Evolutionary conservation across 805 yeast species (phyloP).

Genomic region (Wickerhamomyces canadensis): DNA sequence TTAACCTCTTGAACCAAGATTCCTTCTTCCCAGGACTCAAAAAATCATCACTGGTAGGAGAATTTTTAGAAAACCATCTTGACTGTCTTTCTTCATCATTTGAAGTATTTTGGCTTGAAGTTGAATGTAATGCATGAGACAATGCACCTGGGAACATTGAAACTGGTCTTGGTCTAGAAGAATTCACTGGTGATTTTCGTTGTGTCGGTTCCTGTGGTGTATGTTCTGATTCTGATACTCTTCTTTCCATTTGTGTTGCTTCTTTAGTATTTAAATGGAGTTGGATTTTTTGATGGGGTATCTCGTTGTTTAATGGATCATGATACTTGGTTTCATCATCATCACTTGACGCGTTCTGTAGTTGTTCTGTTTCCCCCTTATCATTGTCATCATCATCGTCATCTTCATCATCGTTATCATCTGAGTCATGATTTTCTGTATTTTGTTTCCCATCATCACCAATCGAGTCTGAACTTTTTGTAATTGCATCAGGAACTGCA

Average conservation of each 20-base stretch:
- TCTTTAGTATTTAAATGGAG: too few relatives aligned
- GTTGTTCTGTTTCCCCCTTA: too few relatives aligned
- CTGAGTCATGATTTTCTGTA: conserved; percentile 5
- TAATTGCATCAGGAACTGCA: conserved; percentile 33
- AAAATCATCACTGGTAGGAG: conserved; percentile 9
- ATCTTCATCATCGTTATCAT: conserved; percentile 2
- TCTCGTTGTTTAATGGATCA: neutral
- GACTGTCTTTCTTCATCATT: conserved; percentile 26
- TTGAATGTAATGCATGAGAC: neutral
- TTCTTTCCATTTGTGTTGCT: neutral
- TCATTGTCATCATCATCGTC: too few relatives aligned
- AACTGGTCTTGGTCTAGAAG: conserved; percentile 10
- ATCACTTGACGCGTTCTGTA: too few relatives aligned
- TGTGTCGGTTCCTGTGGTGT: neutral
- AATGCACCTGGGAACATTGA: conserved; percentile 20
- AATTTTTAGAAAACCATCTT: conserved; percentile 19
- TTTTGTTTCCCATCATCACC: conserved; percentile 10
- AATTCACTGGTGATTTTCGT: neutral
- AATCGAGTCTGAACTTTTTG: conserved; percentile 15
- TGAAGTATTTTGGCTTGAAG: neutral
- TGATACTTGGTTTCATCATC: conserved; percentile 4
- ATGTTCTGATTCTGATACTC: conserved; percentile 2
- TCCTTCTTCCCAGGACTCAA: conserved; percentile 25
- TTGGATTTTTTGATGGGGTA: neutral
- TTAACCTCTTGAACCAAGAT: conserved; percentile 41